phyloP scores from a whole-genome alignment of 2,329 filamentous ascomycete species.

The Clarireedia monteithiana region DNA sequence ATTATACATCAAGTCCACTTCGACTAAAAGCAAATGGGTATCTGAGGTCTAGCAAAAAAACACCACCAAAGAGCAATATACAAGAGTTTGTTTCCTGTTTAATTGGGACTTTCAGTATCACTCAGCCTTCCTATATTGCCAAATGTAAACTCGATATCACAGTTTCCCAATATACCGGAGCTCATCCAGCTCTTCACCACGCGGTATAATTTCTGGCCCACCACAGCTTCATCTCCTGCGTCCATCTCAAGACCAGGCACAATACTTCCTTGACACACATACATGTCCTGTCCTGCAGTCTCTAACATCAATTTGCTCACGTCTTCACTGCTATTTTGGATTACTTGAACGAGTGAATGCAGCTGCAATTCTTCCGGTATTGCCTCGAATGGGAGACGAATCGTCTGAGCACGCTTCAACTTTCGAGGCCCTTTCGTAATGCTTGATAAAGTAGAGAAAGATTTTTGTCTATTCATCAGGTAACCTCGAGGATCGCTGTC shows the following conservation, averaged over 20 bases:
- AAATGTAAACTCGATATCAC: constrained; percentile 17
- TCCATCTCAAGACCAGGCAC: constrained; percentile 15
- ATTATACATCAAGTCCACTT: neutral
- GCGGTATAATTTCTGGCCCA: constrained; percentile 11
- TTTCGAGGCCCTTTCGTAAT: constrained; percentile 13
- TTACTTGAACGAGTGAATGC: constrained; percentile 16
- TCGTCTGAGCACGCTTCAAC: constrained; percentile 21
- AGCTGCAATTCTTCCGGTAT: constrained; percentile 18
- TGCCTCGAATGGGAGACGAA: constrained; percentile 24
- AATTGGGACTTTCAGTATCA: neutral
- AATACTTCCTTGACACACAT: constrained; percentile 14
- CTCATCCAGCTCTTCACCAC: constrained; percentile 18
- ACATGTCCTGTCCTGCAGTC: constrained; percentile 16
- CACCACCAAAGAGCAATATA: neutral
- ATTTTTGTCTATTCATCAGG: constrained; percentile 25
- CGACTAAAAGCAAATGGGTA: constrained; percentile 10
- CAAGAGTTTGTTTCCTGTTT: neutral
- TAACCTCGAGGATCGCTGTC: constrained; percentile 28
- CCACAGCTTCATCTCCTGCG: constrained; percentile 1
- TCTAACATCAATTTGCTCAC: constrained; percentile 8
- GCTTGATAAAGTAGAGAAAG: constrained; percentile 8
- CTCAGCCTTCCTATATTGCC: constrained; percentile 11
- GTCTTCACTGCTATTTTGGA: constrained; percentile 7
- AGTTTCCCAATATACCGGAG: neutral
- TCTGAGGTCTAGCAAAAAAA: constrained; percentile 2